phyloP scores from a whole-genome alignment of 371 early-diverging fungal genomes.

The Capillidium rhysosporum region DNA sequence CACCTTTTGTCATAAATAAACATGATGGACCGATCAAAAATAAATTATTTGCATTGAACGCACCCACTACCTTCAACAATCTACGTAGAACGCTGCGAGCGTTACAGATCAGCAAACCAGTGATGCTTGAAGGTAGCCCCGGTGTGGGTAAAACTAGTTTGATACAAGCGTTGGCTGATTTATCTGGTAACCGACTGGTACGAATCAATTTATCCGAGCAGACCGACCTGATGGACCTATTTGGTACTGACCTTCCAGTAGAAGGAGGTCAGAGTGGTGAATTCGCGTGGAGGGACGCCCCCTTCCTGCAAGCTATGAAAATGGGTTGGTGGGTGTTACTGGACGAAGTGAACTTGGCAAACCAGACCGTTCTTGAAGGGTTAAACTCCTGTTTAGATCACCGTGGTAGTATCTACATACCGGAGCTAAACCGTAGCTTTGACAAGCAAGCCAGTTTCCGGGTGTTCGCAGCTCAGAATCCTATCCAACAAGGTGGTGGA shows the following conservation, averaged over 20 bases:
- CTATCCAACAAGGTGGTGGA: conserved; percentile 96
- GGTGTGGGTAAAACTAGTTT: conserved; percentile 97
- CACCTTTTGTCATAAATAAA: conserved; percentile 54
- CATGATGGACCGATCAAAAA: conserved; percentile 27
- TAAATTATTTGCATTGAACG: conserved; percentile 57
- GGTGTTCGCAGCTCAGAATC: conserved; percentile 99
- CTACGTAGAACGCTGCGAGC: conserved; percentile 87
- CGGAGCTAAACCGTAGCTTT: conserved; percentile 85
- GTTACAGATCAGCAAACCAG: conserved; percentile 78
- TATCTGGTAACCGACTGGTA: conserved; percentile 63
- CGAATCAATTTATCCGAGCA: conserved; percentile 98
- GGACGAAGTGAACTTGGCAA: conserved; percentile 98
- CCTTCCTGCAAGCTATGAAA: conserved; percentile 90
- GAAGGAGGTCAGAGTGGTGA: conserved; percentile 60
- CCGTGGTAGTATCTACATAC: conserved; percentile 49
- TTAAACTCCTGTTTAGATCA: conserved; percentile 77
- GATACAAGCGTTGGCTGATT: conserved; percentile 64
- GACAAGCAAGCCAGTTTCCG: conserved; percentile 83
- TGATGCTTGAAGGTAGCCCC: conserved; percentile 94
- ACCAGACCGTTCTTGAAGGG: conserved; percentile 86
- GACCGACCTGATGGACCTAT: conserved; percentile 98
- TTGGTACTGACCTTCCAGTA: conserved; percentile 72
- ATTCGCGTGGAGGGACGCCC: conserved; percentile 91
- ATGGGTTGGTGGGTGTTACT: conserved; percentile 95
- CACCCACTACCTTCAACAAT: conserved; percentile 81